Evolutionary conservation across 768 basidiomycete species (phyloP), one percentile per base, ranked within the genome.

Genomic region (Podaxis sp.): DNA sequence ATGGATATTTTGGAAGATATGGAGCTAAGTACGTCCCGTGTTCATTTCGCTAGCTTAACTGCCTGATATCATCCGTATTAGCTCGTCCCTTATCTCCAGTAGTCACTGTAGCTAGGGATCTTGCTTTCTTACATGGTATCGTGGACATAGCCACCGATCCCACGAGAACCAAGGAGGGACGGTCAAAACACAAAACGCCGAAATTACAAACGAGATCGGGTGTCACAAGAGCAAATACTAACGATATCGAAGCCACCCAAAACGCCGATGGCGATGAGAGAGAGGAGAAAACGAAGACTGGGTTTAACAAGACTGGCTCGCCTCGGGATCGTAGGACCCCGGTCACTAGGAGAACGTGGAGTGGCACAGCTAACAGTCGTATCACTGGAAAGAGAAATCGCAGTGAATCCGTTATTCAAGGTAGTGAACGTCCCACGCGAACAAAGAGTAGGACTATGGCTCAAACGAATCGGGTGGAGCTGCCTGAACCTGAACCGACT

Each of bases 391-490:
- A 33, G 36, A 76, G 84, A 8, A 80, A 80, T 8, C 77, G 82
- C 51, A 83, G 82, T 54, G 84, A 81, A 2, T 84, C 84, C 2
- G 69, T 84, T 38, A 74, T 80, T 38, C 75, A 70, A 25, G 68
- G 66, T 54, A 29, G 49, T 17, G 66, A 47, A 36, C 46, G 50
- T 5, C 59, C 66, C 6, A 65, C 68, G 41, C 64, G 73, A 52
- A 75, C 75, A 37, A 69, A 75, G 22, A 75, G 73, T 60, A 75
- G 76, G 19, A 76, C 76, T 2, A 68, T 76, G 36, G 65, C 75
- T 22, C 60, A 61, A 55, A 53, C 53, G n/a, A 55, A 6, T 33
- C 2, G 33, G 33, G 33, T 33, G 33, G 33, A 9, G 8, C 33
- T 33, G 7, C 33, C 33, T 33, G 33, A 37, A 55, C 22, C 22